Evolutionary conservation across 2,329 filamentous ascomycete species (phyloP), one percentile per base, ranked within the genome.

Genomic region (Eurotiales sp.): DNA sequence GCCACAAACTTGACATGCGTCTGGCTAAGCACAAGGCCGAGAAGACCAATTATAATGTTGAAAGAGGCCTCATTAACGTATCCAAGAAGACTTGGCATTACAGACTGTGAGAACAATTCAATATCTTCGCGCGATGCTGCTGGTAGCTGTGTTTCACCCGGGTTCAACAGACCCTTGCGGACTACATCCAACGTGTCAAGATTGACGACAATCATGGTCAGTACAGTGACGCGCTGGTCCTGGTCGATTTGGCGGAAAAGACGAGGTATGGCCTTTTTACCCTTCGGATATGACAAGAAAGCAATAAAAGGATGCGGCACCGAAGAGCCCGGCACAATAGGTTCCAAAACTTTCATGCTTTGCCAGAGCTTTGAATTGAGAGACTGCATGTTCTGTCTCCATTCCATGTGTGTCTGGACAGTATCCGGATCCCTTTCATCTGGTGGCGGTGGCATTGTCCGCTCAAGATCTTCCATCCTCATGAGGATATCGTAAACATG

Each of bases 171-270:
- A 1, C 88, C 91, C 50, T 87, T 83, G 51, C 87, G 84, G 53
- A 97, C 86, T 45, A 99, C 92, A 61, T 96, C 90, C 36, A 99
- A 79, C 59, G 88, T 84, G 67, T 97, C 93, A 27, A 99, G 83
- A 62, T 97, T 90, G 46, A 96, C 86, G 53, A 95, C 83, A 59
- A 99, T 92, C 81, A 99, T 92, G 4, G 93, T 99, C 56, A 99
- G 78, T 56, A 97, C 90, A 1, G 91, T 97, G 19, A 93, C 71
- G 45, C 92, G 88, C 71, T 97, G 91, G 65, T 96, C 88, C 56
- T 91, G 87, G 57, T 88, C 87, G 47, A 96, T 88, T 64, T 96
- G 90, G 39, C 90, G 86, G 81, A 97, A 97, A 48, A 97, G 88
- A 50, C 93, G 89, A 45, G 90, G 90, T 55, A 99, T 90, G 1